Conservation (phyloP, 208 protist species). For the Vickermania spadyakhi region DNA sequence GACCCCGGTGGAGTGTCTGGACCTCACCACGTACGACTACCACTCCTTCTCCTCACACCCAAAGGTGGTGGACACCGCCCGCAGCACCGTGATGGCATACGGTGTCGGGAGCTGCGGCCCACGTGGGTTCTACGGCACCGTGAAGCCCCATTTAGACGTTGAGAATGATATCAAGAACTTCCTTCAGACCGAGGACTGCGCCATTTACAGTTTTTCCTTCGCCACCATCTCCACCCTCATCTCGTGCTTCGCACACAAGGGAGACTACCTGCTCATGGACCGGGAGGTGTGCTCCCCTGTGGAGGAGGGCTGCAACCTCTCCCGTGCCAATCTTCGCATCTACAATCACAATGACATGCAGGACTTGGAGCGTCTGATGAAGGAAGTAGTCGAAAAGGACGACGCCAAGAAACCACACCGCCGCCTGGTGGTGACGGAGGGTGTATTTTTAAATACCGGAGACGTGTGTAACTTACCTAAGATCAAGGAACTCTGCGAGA, state of each 20-base stretch:
- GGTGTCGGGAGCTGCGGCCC: constrained; percentile 97
- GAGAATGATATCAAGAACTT: constrained; percentile 90
- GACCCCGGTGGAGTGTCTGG: constrained; percentile 48
- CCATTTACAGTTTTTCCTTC: constrained; percentile 95
- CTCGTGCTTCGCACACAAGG: constrained; percentile 87
- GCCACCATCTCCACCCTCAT: constrained; percentile 94
- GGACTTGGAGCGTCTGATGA: constrained; percentile 82
- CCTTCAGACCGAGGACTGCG: constrained; percentile 72
- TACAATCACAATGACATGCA: constrained; percentile 96
- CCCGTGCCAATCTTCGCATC: constrained; percentile 67
- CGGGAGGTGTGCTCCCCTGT: constrained; percentile 69
- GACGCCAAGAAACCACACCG: constrained; percentile 54
- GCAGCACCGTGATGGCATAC: constrained; percentile 87
- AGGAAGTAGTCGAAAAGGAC: constrained; percentile 59
- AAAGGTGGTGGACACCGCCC: constrained; percentile 65
- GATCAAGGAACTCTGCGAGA: constrained; percentile 89
- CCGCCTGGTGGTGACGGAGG: constrained; percentile 94
- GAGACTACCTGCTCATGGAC: constrained; percentile 93
- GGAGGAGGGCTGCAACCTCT: constrained; percentile 84
- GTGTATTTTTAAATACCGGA: constrained; percentile 90
- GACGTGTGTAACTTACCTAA: constrained; percentile 80
- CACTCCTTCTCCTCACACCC: constrained; percentile 88
- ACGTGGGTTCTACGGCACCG: constrained; percentile 96
- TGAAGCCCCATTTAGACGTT: constrained; percentile 93
- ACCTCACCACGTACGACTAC: constrained; percentile 91